Evolutionary conservation across 768 basidiomycete genomes (phyloP).

Genomic region (Kwoniella botswanensis): DNA sequence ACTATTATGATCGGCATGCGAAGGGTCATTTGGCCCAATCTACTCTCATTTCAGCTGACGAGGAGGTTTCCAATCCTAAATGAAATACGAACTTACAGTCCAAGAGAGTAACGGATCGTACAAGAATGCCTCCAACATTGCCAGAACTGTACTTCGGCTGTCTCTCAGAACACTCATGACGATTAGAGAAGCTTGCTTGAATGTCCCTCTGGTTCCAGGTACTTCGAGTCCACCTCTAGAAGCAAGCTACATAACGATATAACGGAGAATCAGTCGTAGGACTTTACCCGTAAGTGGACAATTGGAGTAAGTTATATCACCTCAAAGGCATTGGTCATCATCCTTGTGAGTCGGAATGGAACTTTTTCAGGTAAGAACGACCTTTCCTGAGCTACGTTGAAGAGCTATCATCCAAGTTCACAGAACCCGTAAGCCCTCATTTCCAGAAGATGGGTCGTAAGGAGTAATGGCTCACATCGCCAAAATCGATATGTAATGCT

Average conservation of each 20-base stretch:
- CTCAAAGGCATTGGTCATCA: constrained; percentile 59
- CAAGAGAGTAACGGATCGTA: constrained; percentile 59
- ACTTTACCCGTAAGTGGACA: no score
- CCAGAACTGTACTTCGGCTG: constrained; percentile 56
- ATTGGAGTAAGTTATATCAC: constrained; percentile 9
- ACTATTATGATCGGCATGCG: constrained; percentile 4
- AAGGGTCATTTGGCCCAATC: constrained; percentile 11
- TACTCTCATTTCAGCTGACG: not conserved
- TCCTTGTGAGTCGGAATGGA: constrained; percentile 59
- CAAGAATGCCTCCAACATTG: constrained; percentile 59
- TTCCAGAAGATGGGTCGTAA: not conserved
- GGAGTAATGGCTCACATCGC: constrained; percentile 50
- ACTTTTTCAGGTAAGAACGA: constrained; percentile 58
- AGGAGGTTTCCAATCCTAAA: not conserved
- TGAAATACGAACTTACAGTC: constrained; percentile 33
- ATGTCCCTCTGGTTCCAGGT: constrained; percentile 56
- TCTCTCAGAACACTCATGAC: constrained; percentile 57
- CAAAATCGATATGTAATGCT: constrained; percentile 57
- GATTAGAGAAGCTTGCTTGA: constrained; percentile 55
- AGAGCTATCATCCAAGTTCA: constrained; percentile 33
- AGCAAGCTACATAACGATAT: constrained; percentile 33
- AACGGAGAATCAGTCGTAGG: no score
- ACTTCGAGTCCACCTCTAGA: constrained; percentile 35
- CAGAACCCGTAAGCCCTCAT: no score
- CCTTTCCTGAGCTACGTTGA: constrained; percentile 56